Evolutionary conservation across 2,329 filamentous ascomycete species (phyloP), one percentile per base, ranked within the genome.

Genomic region (Cordyceps fumosorosea): DNA sequence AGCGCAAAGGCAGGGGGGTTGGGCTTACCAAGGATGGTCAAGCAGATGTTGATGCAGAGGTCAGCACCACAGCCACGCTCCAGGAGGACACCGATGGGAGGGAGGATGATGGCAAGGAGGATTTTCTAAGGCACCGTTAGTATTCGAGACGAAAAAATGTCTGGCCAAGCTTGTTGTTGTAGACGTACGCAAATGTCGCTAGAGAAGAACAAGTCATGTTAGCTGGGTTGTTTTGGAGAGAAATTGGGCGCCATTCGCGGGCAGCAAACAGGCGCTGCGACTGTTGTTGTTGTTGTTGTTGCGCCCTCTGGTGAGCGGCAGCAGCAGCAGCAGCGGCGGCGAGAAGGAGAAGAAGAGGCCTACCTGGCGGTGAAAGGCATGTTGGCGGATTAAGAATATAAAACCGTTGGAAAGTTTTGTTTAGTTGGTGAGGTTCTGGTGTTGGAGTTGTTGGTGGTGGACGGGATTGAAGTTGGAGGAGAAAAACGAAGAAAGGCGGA

Each of bases 11-110:
- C 14, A 26, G 42, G 56, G 12, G 18, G 20, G 24, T 14, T 26
- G 22, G 51, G 68, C 78, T 67, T 79, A 82, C 80, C 81, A 69
- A 91, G 81, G 69, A 91, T 85, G 69, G 91, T 96, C 78, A 96
- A 80, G 72, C 92, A 83, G 77, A 96, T 90, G 87, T 96, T 96
- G 85, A 96, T 96, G 77, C 93, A 81, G 72, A 96, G 81, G 75
- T 96, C 90, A 68, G 88, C 86, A 74, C 88, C 88, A 80, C 92
- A 96, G 71, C 92, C 92, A 69, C 89, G 87, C 88, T 96, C 92
- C 69, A 96, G 89, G 84, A 96, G 95, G 75, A 96, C 92, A 80
- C 92, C 92, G 62, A 96, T 79, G 74, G 92, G 92, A 62, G 92
- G 92, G 67, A 96, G 86, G 80, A 96, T 80, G 81, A 96, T 81